phyloP scores from a whole-genome alignment of 768 basidiomycete genomes.

The Lactarius evosmus region DNA sequence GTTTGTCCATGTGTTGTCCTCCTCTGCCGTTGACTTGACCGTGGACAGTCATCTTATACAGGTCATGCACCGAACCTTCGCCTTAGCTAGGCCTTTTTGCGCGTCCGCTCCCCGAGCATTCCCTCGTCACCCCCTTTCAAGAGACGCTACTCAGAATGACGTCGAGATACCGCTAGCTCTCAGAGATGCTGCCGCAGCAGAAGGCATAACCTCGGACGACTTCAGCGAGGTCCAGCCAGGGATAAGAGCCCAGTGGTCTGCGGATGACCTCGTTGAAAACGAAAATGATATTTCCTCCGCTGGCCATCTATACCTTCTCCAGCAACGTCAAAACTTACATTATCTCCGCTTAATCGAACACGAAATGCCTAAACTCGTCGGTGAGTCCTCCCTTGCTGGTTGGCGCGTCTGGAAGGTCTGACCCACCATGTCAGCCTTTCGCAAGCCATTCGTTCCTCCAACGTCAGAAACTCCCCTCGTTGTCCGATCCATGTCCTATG shows the following conservation, averaged over 20 bases:
- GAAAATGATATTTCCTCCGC: conserved; percentile 65
- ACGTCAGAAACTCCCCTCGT: conserved; percentile 54
- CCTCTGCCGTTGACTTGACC: background rate
- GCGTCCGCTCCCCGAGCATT: conserved; percentile 27
- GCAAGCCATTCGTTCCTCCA: conserved; percentile 76
- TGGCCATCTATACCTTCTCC: conserved; percentile 69
- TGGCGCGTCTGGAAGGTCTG: conserved; percentile 1
- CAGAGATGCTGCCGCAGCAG: conserved; percentile 22
- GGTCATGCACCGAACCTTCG: conserved; percentile 6
- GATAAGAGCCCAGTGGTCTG: conserved; percentile 13
- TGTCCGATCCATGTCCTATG: conserved; percentile 73
- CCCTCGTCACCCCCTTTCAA: conserved; percentile 18
- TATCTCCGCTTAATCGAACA: conserved; percentile 85
- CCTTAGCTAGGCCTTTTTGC: conserved; percentile 31
- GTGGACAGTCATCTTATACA: background rate
- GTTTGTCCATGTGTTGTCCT: conserved; percentile 27
- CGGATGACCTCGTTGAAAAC: conserved; percentile 38
- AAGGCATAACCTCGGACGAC: conserved; percentile 29
- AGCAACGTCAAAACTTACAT: conserved; percentile 70
- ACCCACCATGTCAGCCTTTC: conserved; percentile 54
- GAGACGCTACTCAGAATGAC: background rate
- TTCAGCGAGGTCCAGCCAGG: background rate
- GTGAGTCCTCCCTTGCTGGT: conserved; percentile 41
- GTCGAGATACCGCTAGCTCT: conserved; percentile 15
- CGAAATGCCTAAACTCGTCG: conserved; percentile 83